These are phyloP conservation scores for Calonectria crousiana DNA, from an alignment of 2,329 filamentous ascomycete species.

Conservation along the genomic window DNA sequence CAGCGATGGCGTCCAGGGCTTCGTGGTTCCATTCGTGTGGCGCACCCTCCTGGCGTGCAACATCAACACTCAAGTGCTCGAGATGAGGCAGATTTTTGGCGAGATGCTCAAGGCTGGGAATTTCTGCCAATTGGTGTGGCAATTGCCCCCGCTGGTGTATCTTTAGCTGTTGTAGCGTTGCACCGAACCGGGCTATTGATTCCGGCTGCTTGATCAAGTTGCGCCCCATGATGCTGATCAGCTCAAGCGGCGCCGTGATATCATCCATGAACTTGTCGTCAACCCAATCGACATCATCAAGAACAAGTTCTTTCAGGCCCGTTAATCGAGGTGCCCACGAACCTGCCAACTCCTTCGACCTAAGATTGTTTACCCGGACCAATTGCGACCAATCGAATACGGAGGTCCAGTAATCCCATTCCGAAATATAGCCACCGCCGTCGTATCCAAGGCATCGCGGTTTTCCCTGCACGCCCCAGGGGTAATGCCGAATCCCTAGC, in stretches of 20 bases:
- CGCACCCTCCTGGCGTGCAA: neutral
- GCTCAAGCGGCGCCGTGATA: conserved; percentile 18
- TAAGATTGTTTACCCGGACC: neutral
- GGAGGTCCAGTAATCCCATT: conserved; percentile 8
- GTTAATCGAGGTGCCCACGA: conserved; percentile 13
- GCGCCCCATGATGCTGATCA: conserved; percentile 11
- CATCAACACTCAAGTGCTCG: conserved; percentile 19
- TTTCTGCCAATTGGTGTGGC: neutral
- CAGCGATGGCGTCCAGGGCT: conserved; percentile 6
- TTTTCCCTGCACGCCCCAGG: conserved; percentile 6
- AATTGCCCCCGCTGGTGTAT: conserved; percentile 5
- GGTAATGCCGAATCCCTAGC: conserved; percentile 17
- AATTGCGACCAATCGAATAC: conserved; percentile 26
- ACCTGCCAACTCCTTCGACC: neutral
- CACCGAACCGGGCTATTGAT: neutral
- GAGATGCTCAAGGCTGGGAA: neutral
- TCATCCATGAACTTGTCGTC: neutral
- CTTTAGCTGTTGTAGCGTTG: conserved; percentile 12
- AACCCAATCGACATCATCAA: neutral
- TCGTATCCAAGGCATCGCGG: conserved; percentile 9
- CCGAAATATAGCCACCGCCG: neutral
- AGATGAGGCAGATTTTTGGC: conserved; percentile 16
- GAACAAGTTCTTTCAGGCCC: conserved; percentile 9
- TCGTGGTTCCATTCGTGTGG: conserved; percentile 10
- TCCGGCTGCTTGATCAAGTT: neutral